phyloP scores from a whole-genome alignment of 2,329 filamentous ascomycete species.

The Thielaviopsis ethacetica region DNA sequence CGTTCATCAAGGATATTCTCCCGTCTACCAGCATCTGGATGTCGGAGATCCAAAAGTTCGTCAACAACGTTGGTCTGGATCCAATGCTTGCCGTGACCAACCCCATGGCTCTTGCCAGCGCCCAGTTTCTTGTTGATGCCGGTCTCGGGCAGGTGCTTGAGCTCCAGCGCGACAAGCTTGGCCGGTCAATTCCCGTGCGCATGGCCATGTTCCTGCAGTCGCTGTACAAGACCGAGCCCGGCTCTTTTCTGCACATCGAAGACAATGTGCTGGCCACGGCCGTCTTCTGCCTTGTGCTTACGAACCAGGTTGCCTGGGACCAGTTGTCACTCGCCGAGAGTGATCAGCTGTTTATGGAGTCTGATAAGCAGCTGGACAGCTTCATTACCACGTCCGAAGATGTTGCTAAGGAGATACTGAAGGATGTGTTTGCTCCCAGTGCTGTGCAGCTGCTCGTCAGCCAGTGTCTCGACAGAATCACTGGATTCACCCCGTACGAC shows the following conservation, averaged over 20 bases:
- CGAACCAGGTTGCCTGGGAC: neutral
- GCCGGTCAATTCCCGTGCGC: conserved; percentile 56
- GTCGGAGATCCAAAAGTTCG: conserved; percentile 33
- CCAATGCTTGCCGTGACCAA: conserved; percentile 59
- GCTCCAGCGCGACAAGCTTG: conserved; percentile 45
- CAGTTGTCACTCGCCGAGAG: neutral
- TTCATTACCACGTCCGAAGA: neutral
- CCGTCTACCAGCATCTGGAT: conserved; percentile 52
- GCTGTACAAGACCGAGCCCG: neutral
- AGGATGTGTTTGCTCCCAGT: neutral
- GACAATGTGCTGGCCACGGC: conserved; percentile 28
- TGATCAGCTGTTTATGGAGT: neutral
- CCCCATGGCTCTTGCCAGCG: conserved; percentile 42
- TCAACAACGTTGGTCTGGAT: conserved; percentile 35
- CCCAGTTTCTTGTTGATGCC: conserved; percentile 47
- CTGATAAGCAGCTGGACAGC: neutral
- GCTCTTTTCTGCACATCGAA: neutral
- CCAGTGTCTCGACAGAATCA: neutral
- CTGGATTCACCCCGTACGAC: neutral
- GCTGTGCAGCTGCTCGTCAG: neutral
- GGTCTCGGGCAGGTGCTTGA: conserved; percentile 55
- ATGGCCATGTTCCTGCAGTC: conserved; percentile 45
- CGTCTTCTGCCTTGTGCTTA: neutral
- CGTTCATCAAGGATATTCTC: conserved; percentile 33
- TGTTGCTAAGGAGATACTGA: neutral